Percentiles rank a stretch among this genome's conserved stretches.
phyloP scores from a whole-genome alignment of 2,329 filamentous ascomycete genomes.

The Trichoderma brevicompactum region DNA sequence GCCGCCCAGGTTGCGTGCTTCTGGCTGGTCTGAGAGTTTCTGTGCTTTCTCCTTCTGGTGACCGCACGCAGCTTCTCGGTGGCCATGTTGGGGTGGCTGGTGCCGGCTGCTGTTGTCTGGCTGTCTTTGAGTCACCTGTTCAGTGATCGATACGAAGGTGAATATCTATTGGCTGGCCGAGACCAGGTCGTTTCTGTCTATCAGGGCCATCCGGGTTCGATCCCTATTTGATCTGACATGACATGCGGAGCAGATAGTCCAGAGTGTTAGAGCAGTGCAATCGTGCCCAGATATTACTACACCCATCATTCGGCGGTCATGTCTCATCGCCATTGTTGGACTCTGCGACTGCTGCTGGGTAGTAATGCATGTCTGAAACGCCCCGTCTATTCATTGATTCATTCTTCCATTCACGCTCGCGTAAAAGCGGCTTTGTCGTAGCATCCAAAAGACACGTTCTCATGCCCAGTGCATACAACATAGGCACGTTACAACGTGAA shows the following conservation, averaged over 20 bases:
- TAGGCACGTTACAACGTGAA: too few relatives aligned
- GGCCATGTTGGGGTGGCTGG: slow-evolving; percentile 1
- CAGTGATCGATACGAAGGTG: too few relatives aligned
- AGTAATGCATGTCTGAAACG: slow-evolving; percentile 2
- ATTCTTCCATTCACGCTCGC: slow-evolving; percentile 6
- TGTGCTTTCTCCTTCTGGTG: not conserved
- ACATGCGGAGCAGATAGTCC: too few relatives aligned
- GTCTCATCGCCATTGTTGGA: not conserved
- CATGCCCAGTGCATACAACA: too few relatives aligned
- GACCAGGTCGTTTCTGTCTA: not conserved
- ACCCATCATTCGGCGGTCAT: too few relatives aligned
- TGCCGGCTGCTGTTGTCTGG: slow-evolving; percentile 1
- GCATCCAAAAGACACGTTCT: too few relatives aligned
- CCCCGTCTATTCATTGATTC: not conserved
- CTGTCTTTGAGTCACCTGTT: too few relatives aligned
- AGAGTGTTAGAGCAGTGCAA: too few relatives aligned
- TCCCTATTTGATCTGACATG: not conserved
- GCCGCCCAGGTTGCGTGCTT: slow-evolving; percentile 16
- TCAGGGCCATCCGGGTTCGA: slow-evolving; percentile 5
- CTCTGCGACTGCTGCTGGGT: not conserved
- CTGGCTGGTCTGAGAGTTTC: not conserved
- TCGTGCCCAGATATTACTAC: too few relatives aligned
- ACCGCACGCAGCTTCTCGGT: not conserved
- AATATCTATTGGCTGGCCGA: too few relatives aligned
- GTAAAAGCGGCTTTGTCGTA: slow-evolving; percentile 1